Conservation (phyloP, 371 early-diverging fungal genomes). For the Mucor racemosus region DNA sequence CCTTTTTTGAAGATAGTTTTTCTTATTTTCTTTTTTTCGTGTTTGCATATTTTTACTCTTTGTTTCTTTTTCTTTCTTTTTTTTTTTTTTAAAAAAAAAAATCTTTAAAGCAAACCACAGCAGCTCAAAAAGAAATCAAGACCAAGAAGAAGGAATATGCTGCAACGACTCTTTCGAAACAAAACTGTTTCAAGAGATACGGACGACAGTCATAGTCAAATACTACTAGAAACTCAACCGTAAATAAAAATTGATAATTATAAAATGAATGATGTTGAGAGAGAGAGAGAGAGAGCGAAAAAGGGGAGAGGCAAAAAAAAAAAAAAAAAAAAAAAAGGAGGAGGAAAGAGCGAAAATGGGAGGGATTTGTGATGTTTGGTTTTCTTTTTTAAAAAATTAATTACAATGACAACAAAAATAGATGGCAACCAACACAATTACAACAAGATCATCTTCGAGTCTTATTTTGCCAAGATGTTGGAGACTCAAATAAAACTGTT, state of each 20-base stretch:
- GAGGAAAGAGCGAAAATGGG: neutral
- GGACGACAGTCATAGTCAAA: conserved; percentile 38
- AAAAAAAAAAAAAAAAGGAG: neutral
- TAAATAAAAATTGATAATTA: conserved; percentile 29
- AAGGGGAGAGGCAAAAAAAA: too few species aligned
- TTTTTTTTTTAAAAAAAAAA: neutral
- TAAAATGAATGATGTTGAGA: neutral
- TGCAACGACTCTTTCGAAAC: conserved; percentile 49
- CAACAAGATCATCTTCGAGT: conserved; percentile 42
- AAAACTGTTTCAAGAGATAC: conserved; percentile 41
- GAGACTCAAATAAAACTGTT: conserved; percentile 49
- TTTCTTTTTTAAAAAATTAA: conserved; percentile 5
- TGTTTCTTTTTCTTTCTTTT: neutral
- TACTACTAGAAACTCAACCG: conserved; percentile 48
- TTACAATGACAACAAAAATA: conserved; percentile 10
- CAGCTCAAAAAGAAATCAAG: neutral
- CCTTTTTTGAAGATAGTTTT: conserved; percentile 3
- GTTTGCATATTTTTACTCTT: neutral
- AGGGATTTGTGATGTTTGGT: neutral
- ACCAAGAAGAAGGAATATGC: conserved; percentile 25
- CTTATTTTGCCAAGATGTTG: conserved; percentile 48
- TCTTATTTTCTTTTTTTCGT: neutral
- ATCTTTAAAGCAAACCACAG: too few species aligned
- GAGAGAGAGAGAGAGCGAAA: neutral
- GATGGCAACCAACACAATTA: conserved; percentile 40